phyloP scores from a whole-genome alignment of 257 asterid genomes.

The Gentiana dahurica region DNA sequence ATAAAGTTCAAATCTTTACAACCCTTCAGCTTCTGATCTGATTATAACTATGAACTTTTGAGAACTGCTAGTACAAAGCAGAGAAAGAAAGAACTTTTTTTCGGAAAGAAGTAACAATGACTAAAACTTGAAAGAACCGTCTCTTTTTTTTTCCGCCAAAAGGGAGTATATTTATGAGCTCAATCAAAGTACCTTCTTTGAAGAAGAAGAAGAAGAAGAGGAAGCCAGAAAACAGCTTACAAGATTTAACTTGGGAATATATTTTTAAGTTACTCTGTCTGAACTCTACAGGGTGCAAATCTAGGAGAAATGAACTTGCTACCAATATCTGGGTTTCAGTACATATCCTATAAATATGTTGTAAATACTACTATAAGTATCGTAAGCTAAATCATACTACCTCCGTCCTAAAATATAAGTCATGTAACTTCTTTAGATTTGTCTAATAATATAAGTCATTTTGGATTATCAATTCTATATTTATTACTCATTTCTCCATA shows the following conservation, averaged over 20 bases:
- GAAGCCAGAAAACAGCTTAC: slow-evolving; percentile 17
- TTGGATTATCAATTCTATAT: no score
- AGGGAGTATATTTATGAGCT: not conserved
- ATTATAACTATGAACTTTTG: not conserved
- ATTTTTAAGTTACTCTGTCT: no score
- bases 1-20: slow-evolving; percentile 12
- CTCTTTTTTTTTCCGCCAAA: no score
- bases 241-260: slow-evolving; percentile 5
- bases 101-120: not conserved
- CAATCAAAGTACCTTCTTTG: slow-evolving; percentile 4
- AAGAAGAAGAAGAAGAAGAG: not conserved
- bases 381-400: no score
- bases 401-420: no score
- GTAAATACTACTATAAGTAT: not conserved
- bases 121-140: not conserved
- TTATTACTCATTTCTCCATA: no score
- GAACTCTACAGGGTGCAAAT: not conserved
- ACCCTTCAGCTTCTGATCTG: slow-evolving; percentile 1
- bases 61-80: not conserved
- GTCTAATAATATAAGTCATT: no score
- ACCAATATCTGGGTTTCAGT: slow-evolving; percentile 13
- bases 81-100: not conserved
- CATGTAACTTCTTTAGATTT: no score
- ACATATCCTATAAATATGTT: slow-evolving; percentile 51
- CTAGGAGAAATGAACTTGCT: slow-evolving; percentile 16